Conservation (phyloP, 331 rosid genomes). For the Telfairia occidentalis region DNA sequence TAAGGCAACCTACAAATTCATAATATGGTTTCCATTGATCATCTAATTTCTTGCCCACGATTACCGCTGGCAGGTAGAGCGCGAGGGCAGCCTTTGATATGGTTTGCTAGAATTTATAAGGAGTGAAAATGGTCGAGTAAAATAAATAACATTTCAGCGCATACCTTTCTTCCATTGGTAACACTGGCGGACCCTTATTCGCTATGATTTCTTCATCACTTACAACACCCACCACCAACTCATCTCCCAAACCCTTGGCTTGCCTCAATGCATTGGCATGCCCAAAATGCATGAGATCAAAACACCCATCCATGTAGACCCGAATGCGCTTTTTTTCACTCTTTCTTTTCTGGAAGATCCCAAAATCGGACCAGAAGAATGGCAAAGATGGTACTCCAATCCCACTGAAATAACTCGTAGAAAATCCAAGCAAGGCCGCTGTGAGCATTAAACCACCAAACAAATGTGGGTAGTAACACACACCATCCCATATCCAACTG, state of each 20-base stretch:
- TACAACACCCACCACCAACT: constrained; percentile 83
- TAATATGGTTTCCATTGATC: neutral
- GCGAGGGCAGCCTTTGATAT: neutral
- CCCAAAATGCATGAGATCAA: constrained; percentile 98
- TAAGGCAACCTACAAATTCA: neutral
- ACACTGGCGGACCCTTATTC: constrained; percentile 93
- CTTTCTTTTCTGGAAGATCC: constrained; percentile 65
- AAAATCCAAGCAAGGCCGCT: constrained; percentile 88
- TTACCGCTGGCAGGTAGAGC: neutral
- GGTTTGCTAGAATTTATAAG: neutral
- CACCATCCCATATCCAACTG: constrained; percentile 93
- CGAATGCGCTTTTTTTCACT: constrained; percentile 63
- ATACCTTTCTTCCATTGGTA: constrained; percentile 84
- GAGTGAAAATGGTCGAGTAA: neutral
- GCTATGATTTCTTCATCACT: constrained; percentile 84
- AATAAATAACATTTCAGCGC: neutral
- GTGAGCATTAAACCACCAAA: constrained; percentile 96
- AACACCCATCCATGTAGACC: constrained; percentile 98
- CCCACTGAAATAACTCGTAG: constrained; percentile 82
- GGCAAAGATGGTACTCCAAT: constrained; percentile 65
- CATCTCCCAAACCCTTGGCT: constrained; percentile 94
- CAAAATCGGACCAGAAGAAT: constrained; percentile 48
- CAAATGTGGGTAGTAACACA: constrained; percentile 57
- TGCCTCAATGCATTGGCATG: constrained; percentile 98
- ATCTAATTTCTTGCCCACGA: neutral